Base-by-base conservation (phyloP, 2,329 filamentous ascomycete genomes). In the Talaromyces piceae region DNA sequence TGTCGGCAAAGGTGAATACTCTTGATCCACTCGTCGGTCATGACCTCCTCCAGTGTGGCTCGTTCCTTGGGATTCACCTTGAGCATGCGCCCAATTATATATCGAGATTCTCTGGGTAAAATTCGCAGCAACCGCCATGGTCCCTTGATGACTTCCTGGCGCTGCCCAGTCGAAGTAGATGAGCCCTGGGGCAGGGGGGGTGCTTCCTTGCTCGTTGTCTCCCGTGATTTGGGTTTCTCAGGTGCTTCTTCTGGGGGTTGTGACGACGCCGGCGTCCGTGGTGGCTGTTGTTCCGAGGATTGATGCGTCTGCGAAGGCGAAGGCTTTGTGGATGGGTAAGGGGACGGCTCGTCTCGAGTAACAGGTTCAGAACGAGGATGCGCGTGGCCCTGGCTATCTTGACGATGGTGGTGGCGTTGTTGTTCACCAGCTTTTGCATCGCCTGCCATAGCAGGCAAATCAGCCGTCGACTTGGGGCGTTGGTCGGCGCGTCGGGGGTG, bases 81-180 rank as follows among this genome's bases (percentile, higher is more conserved):
- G 30, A 98, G 79, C 93, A 98, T 98, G 52, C 87, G 80, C 41
- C 88, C 85, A 50, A 98, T 86, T 56, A 98, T 90, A 64, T 91
- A 85, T 47, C 93, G 79, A 57, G 86, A 94, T 70, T 97, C 93
- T 54, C 91, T 79, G 1, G 93, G 93, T 8, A 98, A 76, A 30
- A 97, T 75, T 39, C 93, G 82, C 26, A 98, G 74, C 41, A 98
- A 80, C 44, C 93, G 81, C 87, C 91, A 95, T 2, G 93, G 93
- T 0, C 93, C 93, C 62, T 90, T 88, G 59, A 98, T 94, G 0
- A 89, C 81, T 65, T 91, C 86, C 62, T 83, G 86, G 13, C 67
- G 63, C 49, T 68, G 68, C 16, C 60, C 62, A 27, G 61, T 58
- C 5, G 16, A 28, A 23, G 54, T 49, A 5, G 66, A 55, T 37